Evolutionary conservation across 2,329 filamentous ascomycete species (phyloP).

Genomic region (Cladosporium cucumerinum): DNA sequence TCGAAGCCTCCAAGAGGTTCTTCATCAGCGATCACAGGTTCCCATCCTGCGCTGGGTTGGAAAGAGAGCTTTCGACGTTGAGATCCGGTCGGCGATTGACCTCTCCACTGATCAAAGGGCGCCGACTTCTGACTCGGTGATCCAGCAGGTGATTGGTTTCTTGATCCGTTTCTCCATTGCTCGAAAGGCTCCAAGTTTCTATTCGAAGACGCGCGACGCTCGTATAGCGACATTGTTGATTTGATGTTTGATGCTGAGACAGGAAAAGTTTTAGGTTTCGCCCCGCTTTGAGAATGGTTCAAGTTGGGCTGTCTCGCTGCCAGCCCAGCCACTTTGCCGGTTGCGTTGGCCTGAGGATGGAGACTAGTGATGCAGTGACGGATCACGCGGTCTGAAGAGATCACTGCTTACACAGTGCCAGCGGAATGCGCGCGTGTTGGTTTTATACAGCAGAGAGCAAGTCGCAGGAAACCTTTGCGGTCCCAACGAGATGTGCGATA

Average conservation of each 20-base stretch:
- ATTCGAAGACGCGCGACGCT: conserved; percentile 7
- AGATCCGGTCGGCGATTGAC: conserved; percentile 34
- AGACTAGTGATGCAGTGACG: neutral
- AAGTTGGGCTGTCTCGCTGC: neutral
- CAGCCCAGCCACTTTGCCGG: conserved; percentile 4
- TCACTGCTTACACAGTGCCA: neutral
- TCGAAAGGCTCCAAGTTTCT: conserved; percentile 7
- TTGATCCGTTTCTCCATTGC: conserved; percentile 19
- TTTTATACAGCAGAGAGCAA: neutral
- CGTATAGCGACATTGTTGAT: conserved; percentile 1
- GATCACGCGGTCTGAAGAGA: neutral
- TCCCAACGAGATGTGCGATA: conserved; percentile 2
- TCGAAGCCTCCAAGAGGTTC: conserved; percentile 50
- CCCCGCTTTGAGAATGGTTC: neutral
- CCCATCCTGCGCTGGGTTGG: conserved; percentile 49
- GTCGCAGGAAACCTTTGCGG: neutral
- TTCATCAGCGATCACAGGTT: conserved; percentile 37
- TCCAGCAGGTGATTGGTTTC: conserved; percentile 31
- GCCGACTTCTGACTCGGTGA: conserved; percentile 45
- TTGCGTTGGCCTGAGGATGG: neutral
- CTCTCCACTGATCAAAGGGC: conserved; percentile 23
- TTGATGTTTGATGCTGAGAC: neutral
- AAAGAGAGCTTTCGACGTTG: conserved; percentile 49
- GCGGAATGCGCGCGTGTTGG: neutral
- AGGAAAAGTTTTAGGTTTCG: conserved; percentile 6